Evolutionary conservation across 331 rosid species (phyloP).

Genomic region (Quercus tomentella): DNA sequence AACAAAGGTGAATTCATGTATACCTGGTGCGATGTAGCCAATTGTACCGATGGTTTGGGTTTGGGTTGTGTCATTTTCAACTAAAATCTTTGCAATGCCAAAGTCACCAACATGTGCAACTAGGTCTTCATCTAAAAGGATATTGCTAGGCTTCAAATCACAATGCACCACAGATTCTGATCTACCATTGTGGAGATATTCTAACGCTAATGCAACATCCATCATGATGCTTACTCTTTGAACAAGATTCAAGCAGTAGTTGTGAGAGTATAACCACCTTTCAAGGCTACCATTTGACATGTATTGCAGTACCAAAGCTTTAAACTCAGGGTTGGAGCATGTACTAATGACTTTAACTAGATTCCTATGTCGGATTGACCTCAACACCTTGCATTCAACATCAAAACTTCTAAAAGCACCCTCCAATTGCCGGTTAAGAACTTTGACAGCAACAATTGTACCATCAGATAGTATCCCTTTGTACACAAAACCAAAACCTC

Average conservation of each 20-base stretch:
- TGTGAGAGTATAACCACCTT: conserved; percentile 21
- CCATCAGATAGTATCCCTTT: conserved; percentile 1
- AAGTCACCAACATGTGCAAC: conserved; percentile 37
- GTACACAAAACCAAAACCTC: conserved; percentile 11
- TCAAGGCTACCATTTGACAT: conserved; percentile 36
- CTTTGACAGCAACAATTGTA: conserved; percentile 6
- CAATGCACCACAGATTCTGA: conserved; percentile 17
- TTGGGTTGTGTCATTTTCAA: conserved; percentile 1
- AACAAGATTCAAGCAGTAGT: conserved; percentile 4
- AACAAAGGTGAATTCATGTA: background rate
- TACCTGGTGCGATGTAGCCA: conserved; percentile 30
- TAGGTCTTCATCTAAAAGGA: conserved; percentile 7
- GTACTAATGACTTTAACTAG: conserved; percentile 17
- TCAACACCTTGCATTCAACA: conserved; percentile 25
- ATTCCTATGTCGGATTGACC: conserved; percentile 28
- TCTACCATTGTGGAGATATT: conserved; percentile 23
- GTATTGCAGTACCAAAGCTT: conserved; percentile 24
- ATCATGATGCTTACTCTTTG: conserved; percentile 30
- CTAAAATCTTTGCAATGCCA: conserved; percentile 21
- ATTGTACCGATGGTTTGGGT: conserved; percentile 22
- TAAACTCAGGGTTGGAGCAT: conserved; percentile 21
- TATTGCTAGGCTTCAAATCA: conserved; percentile 20
- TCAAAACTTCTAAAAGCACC: conserved; percentile 18
- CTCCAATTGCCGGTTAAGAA: background rate
- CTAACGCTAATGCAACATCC: conserved; percentile 33